A percentile compares a stretch with the other conserved stretches of the same genome.
These are phyloP conservation scores for Candida saitoana DNA, from an alignment of 805 yeast species.

Conservation along the genomic window DNA sequence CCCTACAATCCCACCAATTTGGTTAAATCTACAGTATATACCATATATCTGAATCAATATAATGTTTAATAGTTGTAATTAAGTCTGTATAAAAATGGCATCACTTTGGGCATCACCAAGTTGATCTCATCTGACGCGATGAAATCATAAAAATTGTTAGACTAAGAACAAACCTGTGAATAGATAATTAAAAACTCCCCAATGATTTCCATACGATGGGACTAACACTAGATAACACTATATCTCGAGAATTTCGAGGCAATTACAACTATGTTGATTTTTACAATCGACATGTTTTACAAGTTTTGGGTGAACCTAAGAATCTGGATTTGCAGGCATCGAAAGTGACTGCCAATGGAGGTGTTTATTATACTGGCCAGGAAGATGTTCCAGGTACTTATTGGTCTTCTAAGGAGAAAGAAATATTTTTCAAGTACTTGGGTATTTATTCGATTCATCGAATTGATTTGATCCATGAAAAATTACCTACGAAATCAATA, in stretches of 20 bases:
- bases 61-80: too few relatives aligned
- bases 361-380: constrained; percentile 9
- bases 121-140: constrained; percentile 1
- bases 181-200: too few relatives aligned
- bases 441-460: constrained; percentile 48
- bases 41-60: too few relatives aligned
- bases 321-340: constrained; percentile 8
- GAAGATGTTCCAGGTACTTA: constrained; percentile 24
- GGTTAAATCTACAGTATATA: too few relatives aligned
- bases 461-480: constrained; percentile 35
- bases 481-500: constrained; percentile 39
- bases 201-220: not conserved
- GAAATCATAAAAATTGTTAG: not conserved
- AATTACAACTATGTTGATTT: constrained; percentile 24
- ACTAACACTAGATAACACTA: not conserved
- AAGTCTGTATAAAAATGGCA: too few relatives aligned
- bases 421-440: constrained; percentile 46
- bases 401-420: constrained; percentile 51
- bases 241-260: constrained; percentile 19
- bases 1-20: too few relatives aligned
- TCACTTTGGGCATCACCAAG: too few relatives aligned
- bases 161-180: too few relatives aligned
- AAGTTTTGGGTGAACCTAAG: constrained; percentile 12
- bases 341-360: constrained; percentile 14
- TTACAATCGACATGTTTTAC: constrained; percentile 26